Conservation (phyloP, 306 rosid genomes). For the Vicia faba region DNA sequence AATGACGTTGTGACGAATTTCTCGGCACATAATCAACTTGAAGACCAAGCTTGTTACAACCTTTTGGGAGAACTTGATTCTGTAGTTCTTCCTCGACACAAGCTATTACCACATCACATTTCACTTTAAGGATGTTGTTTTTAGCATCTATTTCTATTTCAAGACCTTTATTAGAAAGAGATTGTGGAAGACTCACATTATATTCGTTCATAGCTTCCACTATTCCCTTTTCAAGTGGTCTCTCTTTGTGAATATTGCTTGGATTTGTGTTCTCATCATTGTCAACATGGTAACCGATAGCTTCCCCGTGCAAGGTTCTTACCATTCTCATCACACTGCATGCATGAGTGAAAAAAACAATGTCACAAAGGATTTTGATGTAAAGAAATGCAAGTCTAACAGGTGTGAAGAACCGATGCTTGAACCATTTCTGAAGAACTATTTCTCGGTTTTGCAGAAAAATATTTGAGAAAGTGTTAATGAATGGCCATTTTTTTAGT, state of each 20-base stretch:
- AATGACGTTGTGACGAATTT: slow-evolving; percentile 68
- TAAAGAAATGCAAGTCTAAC: slow-evolving; percentile 57
- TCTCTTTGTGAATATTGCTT: slow-evolving; percentile 21
- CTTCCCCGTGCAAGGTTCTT: slow-evolving; percentile 77
- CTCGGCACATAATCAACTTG: slow-evolving; percentile 63
- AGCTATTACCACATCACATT: not conserved
- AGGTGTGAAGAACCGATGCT: slow-evolving; percentile 56
- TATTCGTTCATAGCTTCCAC: slow-evolving; percentile 56
- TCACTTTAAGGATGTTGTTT: not conserved
- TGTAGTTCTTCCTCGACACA: slow-evolving; percentile 79
- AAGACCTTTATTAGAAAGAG: slow-evolving; percentile 67
- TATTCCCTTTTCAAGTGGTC: slow-evolving; percentile 67
- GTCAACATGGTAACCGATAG: slow-evolving; percentile 65
- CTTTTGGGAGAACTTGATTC: slow-evolving; percentile 74
- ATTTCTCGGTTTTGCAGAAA: slow-evolving; percentile 66
- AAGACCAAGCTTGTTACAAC: slow-evolving; percentile 73
- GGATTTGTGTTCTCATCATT: slow-evolving; percentile 36
- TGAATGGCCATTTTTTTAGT: slow-evolving; percentile 65
- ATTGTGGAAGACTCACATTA: slow-evolving; percentile 45
- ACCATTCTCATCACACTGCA: slow-evolving; percentile 69
- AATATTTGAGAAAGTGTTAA: slow-evolving; percentile 51
- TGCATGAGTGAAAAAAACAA: slow-evolving; percentile 57
- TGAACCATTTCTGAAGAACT: slow-evolving; percentile 63
- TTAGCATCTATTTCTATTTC: slow-evolving; percentile 38
- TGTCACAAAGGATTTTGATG: slow-evolving; percentile 53